Conservation (phyloP, 495 filamentous ascomycete genomes). For the Aspergillus panamensis region DNA sequence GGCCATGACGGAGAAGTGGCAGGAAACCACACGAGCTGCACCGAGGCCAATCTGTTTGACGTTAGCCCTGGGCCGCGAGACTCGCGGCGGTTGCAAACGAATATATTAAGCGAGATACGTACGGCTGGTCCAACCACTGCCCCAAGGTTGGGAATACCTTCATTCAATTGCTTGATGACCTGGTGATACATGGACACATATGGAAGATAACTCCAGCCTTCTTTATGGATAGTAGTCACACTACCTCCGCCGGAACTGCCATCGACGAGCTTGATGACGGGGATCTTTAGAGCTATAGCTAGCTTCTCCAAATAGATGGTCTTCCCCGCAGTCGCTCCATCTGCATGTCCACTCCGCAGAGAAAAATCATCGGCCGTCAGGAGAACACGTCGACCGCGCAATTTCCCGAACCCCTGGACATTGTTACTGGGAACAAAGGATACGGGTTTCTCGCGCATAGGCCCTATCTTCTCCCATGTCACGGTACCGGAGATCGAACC, state of each 20-base stretch:
- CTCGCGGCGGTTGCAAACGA: too few relatives aligned
- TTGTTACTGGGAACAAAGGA: slow-evolving; percentile 54
- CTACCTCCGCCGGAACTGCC: slow-evolving; percentile 59
- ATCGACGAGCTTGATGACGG: slow-evolving; percentile 61
- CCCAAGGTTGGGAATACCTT: slow-evolving; percentile 60
- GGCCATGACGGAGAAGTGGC: slow-evolving; percentile 65
- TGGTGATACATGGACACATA: slow-evolving; percentile 48
- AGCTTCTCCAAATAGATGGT: slow-evolving; percentile 58
- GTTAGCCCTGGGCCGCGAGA: slow-evolving; percentile 1
- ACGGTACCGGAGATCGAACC: slow-evolving; percentile 58
- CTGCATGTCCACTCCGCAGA: slow-evolving; percentile 60
- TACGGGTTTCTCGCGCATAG: slow-evolving; percentile 46
- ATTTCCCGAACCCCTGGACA: slow-evolving; percentile 46
- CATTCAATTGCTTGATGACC: slow-evolving; percentile 55
- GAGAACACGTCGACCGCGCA: slow-evolving; percentile 52
- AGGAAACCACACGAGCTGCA: slow-evolving; percentile 55
- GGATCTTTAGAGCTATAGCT: slow-evolving; percentile 48
- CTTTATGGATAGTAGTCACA: slow-evolving; percentile 54
- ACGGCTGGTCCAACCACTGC: slow-evolving; percentile 59
- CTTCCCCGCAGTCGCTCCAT: slow-evolving; percentile 55
- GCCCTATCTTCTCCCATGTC: slow-evolving; percentile 49
- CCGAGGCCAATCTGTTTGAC: slow-evolving; percentile 54
- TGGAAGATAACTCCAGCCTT: slow-evolving; percentile 56
- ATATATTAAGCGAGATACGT: slow-evolving; percentile 11
- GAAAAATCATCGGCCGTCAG: slow-evolving; percentile 63